These are phyloP conservation scores for Aspergillus tubingensis DNA, from an alignment of 2,329 filamentous ascomycete species.

Conservation along the genomic window DNA sequence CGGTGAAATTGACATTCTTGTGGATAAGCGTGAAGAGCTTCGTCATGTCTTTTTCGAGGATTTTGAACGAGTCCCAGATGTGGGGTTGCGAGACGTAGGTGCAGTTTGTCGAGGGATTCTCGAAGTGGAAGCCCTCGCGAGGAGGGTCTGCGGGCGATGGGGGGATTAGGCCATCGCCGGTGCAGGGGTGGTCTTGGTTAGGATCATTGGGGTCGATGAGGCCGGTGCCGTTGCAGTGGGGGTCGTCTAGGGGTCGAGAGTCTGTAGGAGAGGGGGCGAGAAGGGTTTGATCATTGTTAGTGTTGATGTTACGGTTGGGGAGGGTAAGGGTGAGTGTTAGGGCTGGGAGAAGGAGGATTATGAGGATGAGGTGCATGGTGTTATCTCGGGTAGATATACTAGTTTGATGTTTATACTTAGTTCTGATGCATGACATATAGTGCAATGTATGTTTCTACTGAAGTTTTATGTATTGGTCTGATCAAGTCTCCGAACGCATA, in stretches of 20 bases:
- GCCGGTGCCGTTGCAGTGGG: constrained; percentile 29
- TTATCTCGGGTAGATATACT: background rate
- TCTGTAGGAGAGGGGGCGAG: background rate
- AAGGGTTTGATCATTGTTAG: constrained; percentile 8
- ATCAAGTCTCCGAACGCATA: no score
- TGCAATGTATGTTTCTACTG: no score
- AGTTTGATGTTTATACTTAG: no score
- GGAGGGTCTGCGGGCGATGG: constrained; percentile 15
- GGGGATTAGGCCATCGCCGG: constrained; percentile 30
- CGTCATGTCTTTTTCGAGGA: constrained; percentile 34
- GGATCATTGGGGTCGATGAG: constrained; percentile 28
- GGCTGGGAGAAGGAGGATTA: constrained; percentile 15
- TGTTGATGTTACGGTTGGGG: background rate
- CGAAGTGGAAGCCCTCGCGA: constrained; percentile 34
- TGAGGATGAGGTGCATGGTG: constrained; percentile 10
- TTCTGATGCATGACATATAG: no score
- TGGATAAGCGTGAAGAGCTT: constrained; percentile 36
- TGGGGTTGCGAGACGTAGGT: constrained; percentile 34
- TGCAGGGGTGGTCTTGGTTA: constrained; percentile 17
- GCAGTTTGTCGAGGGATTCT: constrained; percentile 36
- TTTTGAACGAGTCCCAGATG: constrained; percentile 37
- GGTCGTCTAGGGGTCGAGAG: constrained; percentile 15
- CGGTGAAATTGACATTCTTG: constrained; percentile 35
- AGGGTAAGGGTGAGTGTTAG: constrained; percentile 11
- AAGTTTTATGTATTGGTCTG: no score